Conservation (phyloP, 805 yeast species). For the Monosporozyma unispora region DNA sequence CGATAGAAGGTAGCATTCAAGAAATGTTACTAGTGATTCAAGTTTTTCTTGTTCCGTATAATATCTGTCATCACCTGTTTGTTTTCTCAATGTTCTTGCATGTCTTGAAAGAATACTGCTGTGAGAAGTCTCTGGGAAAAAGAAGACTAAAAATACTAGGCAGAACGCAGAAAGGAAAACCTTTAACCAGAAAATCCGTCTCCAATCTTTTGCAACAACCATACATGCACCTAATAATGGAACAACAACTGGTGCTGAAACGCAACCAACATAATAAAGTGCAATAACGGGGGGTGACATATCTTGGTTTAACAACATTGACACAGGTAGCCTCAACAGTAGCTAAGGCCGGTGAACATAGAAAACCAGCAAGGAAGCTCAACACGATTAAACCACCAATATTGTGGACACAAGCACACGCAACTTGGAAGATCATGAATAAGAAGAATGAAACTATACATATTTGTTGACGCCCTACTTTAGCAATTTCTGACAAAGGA, state of each 20-base stretch:
- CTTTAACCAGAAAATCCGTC: slow-evolving; percentile 47
- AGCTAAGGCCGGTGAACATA: slow-evolving; percentile 46
- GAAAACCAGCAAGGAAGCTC: slow-evolving; percentile 45
- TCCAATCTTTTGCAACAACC: slow-evolving; percentile 39
- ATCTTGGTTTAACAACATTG: slow-evolving; percentile 29
- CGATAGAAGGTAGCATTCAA: too few species aligned
- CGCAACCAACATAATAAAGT: slow-evolving; percentile 45
- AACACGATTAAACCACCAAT: slow-evolving; percentile 42
- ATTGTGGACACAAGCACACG: slow-evolving; percentile 43
- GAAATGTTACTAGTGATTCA: slow-evolving; percentile 30
- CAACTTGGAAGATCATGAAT: slow-evolving; percentile 45
- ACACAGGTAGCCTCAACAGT: slow-evolving; percentile 51
- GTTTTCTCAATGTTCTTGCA: slow-evolving; percentile 36
- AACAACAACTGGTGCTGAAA: slow-evolving; percentile 45
- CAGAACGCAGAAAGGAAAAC: slow-evolving; percentile 24
- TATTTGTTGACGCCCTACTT: slow-evolving; percentile 43
- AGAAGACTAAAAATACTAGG: slow-evolving; percentile 30
- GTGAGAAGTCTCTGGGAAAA: slow-evolving; percentile 43
- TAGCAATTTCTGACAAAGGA: slow-evolving; percentile 48
- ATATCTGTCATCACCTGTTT: slow-evolving; percentile 41
- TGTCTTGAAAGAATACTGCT: slow-evolving; percentile 38
- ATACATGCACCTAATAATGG: slow-evolving; percentile 35
- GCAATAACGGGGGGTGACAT: slow-evolving; percentile 33
- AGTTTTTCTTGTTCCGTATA: slow-evolving; percentile 34
- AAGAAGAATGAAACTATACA: slow-evolving; percentile 39